These are phyloP conservation scores for Cardiosporidium cionae DNA, from an alignment of 169 alveolate genomes.

Conservation along the genomic window DNA sequence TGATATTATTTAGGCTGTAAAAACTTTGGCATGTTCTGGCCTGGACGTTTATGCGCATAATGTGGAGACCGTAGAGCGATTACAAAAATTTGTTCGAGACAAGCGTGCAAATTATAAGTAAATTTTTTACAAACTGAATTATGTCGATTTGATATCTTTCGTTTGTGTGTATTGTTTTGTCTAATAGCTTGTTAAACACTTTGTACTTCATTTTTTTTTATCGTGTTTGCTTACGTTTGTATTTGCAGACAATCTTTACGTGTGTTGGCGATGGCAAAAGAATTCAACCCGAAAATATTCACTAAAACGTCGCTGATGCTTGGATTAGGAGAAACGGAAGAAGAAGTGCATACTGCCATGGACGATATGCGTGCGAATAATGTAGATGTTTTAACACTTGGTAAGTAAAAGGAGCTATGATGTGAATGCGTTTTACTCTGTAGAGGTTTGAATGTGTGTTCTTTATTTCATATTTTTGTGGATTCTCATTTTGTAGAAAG, in stretches of 20 bases:
- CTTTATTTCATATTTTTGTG: no score
- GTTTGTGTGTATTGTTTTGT: background rate
- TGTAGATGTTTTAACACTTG: slow-evolving; percentile 50
- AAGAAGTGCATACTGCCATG: slow-evolving; percentile 38
- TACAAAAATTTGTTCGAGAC: slow-evolving; percentile 46
- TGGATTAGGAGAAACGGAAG: slow-evolving; percentile 51
- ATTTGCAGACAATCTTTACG: slow-evolving; percentile 22
- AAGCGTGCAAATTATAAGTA: slow-evolving; percentile 44
- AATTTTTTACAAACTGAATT: no score
- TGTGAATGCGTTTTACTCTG: no score
- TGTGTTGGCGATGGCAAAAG: slow-evolving; percentile 40
- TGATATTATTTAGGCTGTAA: slow-evolving; percentile 21
- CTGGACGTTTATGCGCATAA: slow-evolving; percentile 57
- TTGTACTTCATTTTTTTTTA: background rate
- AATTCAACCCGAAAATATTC: slow-evolving; percentile 33
- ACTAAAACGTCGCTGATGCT: slow-evolving; percentile 54
- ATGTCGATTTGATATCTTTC: no score
- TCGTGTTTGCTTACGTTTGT: background rate
- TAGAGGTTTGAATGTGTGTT: no score
- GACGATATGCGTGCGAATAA: slow-evolving; percentile 20
- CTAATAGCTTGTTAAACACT: background rate
- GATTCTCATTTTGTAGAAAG: no score
- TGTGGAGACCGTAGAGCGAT: slow-evolving; percentile 51
- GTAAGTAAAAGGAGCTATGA: slow-evolving; percentile 4
- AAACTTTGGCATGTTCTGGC: slow-evolving; percentile 40